A percentile compares a stretch with the other conserved stretches of the same genome.
Evolutionary conservation across 441 rosid species (phyloP).

Genomic region (Iberis amara): DNA sequence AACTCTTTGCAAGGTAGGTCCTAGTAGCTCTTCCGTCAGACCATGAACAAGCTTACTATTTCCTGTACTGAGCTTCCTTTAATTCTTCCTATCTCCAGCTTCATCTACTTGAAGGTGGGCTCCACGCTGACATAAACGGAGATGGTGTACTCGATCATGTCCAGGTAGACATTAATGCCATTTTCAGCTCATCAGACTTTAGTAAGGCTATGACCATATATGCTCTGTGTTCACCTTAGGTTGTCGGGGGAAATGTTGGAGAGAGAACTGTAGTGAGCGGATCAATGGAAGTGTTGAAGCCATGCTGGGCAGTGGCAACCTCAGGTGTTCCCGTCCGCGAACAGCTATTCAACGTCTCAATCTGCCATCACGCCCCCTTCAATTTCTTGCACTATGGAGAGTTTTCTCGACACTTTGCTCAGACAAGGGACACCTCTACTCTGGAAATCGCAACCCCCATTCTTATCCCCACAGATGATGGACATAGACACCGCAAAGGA

Average conservation of each 20-base stretch:
- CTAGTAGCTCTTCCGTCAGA: conserved; percentile 14
- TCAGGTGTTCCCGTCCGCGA: conserved; percentile 94
- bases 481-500: conserved; percentile 76
- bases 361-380: conserved; percentile 78
- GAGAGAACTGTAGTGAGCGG: conserved; percentile 91
- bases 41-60: conserved; percentile 10
- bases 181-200: background rate
- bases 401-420: conserved; percentile 60
- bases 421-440: conserved; percentile 52
- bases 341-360: conserved; percentile 93
- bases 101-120: conserved; percentile 96
- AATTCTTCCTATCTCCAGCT: conserved; percentile 44
- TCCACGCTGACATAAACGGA: conserved; percentile 98
- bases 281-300: conserved; percentile 87
- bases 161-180: conserved; percentile 44
- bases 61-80: conserved; percentile 8
- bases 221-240: conserved; percentile 42
- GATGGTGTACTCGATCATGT: conserved; percentile 99
- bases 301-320: conserved; percentile 99
- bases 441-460: conserved; percentile 94
- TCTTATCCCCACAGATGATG: conserved; percentile 78
- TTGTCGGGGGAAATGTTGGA: conserved; percentile 93
- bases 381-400: conserved; percentile 85
- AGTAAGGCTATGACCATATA: conserved; percentile 4
- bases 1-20: conserved; percentile 79